These are phyloP conservation scores for Trichomonas vaginalis DNA, from an alignment of 208 protist genomes.

Conservation along the genomic window DNA sequence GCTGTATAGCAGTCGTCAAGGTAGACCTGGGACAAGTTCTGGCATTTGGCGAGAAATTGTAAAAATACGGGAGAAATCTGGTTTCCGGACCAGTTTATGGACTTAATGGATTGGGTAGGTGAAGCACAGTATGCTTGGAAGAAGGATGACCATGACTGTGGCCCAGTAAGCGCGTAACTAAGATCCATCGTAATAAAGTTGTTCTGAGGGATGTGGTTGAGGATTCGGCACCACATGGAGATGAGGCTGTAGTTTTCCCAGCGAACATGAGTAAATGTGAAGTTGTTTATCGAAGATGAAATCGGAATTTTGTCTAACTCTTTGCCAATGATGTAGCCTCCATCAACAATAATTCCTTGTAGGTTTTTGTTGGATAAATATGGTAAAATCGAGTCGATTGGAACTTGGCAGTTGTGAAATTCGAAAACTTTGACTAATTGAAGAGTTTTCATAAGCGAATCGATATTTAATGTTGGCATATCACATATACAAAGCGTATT, in stretches of 20 bases:
- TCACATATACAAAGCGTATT: background rate
- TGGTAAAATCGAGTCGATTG: background rate
- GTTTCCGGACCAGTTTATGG: background rate
- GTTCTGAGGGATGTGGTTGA: background rate
- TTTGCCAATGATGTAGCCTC: background rate
- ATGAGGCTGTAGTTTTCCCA: background rate
- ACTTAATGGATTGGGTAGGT: background rate
- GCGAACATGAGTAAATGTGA: background rate
- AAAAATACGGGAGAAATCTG: background rate
- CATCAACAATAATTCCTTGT: background rate
- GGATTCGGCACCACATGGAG: background rate
- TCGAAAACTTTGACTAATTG: background rate
- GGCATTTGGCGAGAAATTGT: background rate
- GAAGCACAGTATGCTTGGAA: background rate
- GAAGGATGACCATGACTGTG: background rate
- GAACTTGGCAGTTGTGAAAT: background rate
- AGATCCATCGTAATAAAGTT: background rate
- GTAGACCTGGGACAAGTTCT: background rate
- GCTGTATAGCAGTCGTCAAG: background rate
- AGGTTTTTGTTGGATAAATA: background rate
- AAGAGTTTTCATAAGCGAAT: background rate
- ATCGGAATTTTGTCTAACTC: background rate
- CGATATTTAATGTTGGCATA: background rate
- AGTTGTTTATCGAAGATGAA: background rate
- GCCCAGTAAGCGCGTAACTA: background rate